A percentile compares a stretch with the other conserved stretches of the same genome.
phyloP scores from a whole-genome alignment of 2,329 filamentous ascomycete species.

The Mariannaea sp. region DNA sequence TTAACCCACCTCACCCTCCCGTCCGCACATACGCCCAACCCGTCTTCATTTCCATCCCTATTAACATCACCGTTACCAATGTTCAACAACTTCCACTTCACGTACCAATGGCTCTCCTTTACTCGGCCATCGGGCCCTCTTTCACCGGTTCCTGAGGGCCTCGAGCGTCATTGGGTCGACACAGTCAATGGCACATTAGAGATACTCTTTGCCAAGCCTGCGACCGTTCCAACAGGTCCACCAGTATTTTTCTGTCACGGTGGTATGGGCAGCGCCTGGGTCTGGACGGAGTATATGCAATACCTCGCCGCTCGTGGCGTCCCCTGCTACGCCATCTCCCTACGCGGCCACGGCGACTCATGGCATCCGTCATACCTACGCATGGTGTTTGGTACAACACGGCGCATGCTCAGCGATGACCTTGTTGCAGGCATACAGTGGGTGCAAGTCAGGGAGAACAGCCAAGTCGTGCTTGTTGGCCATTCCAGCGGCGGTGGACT shows the following conservation, averaged over 20 bases:
- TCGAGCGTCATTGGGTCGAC: slow-evolving; percentile 50
- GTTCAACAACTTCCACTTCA: slow-evolving; percentile 35
- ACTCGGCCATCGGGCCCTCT: slow-evolving; percentile 32
- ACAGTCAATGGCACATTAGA: slow-evolving; percentile 54
- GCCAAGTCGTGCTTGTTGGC: slow-evolving; percentile 51
- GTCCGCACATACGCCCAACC: too few relatives aligned
- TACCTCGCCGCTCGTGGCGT: slow-evolving; percentile 51
- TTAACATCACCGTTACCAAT: slow-evolving; percentile 26
- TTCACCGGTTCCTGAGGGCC: slow-evolving; percentile 41
- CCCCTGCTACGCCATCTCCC: slow-evolving; percentile 57
- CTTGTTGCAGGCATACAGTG: slow-evolving; percentile 49
- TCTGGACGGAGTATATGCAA: slow-evolving; percentile 58
- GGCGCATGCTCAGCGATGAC: slow-evolving; percentile 50
- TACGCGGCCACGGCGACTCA: slow-evolving; percentile 57
- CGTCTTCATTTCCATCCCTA: too few relatives aligned
- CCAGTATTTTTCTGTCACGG: slow-evolving; percentile 59
- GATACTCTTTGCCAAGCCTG: slow-evolving; percentile 50
- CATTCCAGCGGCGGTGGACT: slow-evolving; percentile 59
- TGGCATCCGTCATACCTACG: slow-evolving; percentile 55
- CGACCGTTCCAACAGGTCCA: slow-evolving; percentile 24
- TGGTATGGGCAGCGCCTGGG: slow-evolving; percentile 57
- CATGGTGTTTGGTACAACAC: slow-evolving; percentile 53
- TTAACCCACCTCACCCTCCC: too few relatives aligned
- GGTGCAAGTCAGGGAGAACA: slow-evolving; percentile 37
- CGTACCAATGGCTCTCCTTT: slow-evolving; percentile 35